Evolutionary conservation across 2,329 filamentous ascomycete genomes (phyloP).

Genomic region (Immersiporthe knoxdaviesiana): DNA sequence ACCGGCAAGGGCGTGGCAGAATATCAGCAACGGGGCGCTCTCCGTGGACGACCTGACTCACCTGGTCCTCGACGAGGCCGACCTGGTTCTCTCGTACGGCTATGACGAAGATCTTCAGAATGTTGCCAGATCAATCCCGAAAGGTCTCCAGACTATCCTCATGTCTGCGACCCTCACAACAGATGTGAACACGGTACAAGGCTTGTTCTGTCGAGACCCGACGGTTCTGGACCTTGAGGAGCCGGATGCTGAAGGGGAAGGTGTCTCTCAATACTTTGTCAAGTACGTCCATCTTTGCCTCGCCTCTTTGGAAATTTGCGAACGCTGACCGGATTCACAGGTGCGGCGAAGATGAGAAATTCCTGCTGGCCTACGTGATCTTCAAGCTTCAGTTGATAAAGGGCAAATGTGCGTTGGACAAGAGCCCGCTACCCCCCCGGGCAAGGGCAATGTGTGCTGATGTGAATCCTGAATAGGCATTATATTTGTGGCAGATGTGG

Average conservation of each 20-base stretch:
- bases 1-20: constrained; percentile 78
- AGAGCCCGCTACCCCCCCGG: constrained; percentile 59
- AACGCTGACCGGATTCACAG: constrained; percentile 21
- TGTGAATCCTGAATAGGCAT: constrained; percentile 36
- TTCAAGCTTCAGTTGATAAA: constrained; percentile 94
- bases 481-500: constrained; percentile 77
- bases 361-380: constrained; percentile 87
- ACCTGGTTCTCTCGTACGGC: constrained; percentile 90
- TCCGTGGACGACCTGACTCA: constrained; percentile 72
- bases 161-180: constrained; percentile 92
- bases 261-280: constrained; percentile 84
- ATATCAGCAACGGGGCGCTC: constrained; percentile 73
- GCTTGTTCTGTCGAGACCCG: constrained; percentile 82
- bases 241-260: constrained; percentile 74
- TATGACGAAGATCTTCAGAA: constrained; percentile 88
- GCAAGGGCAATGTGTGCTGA: constrained; percentile 4
- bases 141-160: constrained; percentile 85
- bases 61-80: constrained; percentile 91
- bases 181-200: constrained; percentile 84
- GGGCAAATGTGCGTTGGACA: constrained; percentile 68
- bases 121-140: constrained; percentile 76
- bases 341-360: constrained; percentile 97
- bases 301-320: no score
- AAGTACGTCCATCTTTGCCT: constrained; percentile 53
- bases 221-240: constrained; percentile 82